Base-by-base conservation (phyloP, 2,329 filamentous ascomycete species). In the Botrytis tulipae region DNA sequence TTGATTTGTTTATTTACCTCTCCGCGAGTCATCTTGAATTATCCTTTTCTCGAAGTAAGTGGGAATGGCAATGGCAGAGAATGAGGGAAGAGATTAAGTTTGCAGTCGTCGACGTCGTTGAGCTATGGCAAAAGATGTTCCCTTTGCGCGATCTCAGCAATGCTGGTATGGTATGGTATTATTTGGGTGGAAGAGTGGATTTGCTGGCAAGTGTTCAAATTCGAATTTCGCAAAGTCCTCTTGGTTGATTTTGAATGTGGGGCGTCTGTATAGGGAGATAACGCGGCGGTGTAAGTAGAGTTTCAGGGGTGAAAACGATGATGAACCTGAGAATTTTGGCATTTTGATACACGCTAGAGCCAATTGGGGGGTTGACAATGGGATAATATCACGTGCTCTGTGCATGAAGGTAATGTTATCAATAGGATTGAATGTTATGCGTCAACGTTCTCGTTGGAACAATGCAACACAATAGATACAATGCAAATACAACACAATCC, bases 21-120 rank as follows among this genome's bases (percentile, higher is more conserved):
- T 73, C 75, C 75, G 73, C 75, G 75, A 71, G 75, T 76, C 75
- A 76, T 76, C 35, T 75, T 76, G 75, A 71, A 71, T 42, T 59
- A 48, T 18, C 51, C 37, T 62, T 68, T 71, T 72, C 40, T n/a
- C 54, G 35, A 70, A 35, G n/a, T 44, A 44, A 12, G 48, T 66
- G 57, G 69, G 68, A 48, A 29, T 37, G 18, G n/a, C 48, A 71
- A 48, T 48, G 37, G 29, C n/a, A 35, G 62, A 32, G 40, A 42
- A 65, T 22, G 62, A 42, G 48, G 20, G 67, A 44, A 35, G 25
- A 67, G 22, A 70, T 14, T 29, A 4, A 59, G 40, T 46, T 46
- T 59, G 69, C 44, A 48, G 61, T 44, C 29, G 72, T 59, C 46
- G 35, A 35, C 51, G 51, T 57, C 51, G 51, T 54, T 71, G 46